Base-by-base conservation (phyloP, 2,329 filamentous ascomycete genomes). In the Massarina eburnea region DNA sequence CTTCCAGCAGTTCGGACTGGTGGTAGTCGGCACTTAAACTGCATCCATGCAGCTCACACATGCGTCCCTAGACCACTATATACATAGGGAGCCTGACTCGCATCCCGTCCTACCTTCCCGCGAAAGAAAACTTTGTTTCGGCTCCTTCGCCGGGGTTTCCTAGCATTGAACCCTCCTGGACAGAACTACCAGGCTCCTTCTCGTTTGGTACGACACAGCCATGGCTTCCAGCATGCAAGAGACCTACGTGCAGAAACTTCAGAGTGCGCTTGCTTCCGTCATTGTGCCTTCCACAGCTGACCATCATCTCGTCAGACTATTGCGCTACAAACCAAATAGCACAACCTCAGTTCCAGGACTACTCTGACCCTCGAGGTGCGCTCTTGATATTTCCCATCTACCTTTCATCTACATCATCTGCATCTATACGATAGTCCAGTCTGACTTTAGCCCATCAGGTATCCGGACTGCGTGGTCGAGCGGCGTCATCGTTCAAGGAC, bases 401-500 rank as follows among this genome's bases (percentile, higher is more conserved):
- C n/a, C n/a, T n/a, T n/a, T n/a, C 14, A 36, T 34, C 33, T 33
- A n/a, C 24, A 4, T 38, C 20, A 18, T 20, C 34, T 36, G 8
- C n/a, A 17, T 26, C 39, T 29, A 36, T 26, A 18, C 20, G 22
- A 36, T 27, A 17, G 3, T 10, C 62, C 63, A 38, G 59, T 45
- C 46, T 45, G 19, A 22, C 3, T 33, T 10, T 9, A 2, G 14
- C 38, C 26, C 14, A 10, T 14, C 40, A 68, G 66, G 66, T 22
- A 66, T 67, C 39, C 55, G 66, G 22, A 68, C 66, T 33, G 66
- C 66, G 30, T 68, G 66, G 66, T 63, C 58, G 7, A 68, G 66
- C 50, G 60, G 62, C 43, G 66, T 68, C 45, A 56, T 66, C 43
- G 63, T 68, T 34, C 55, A 64, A 43, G 64, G 64, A 39, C 59